A percentile compares a stretch with the other conserved stretches of the same genome.
phyloP scores from a whole-genome alignment of 306 rosid species.

The Prunus salicina region DNA sequence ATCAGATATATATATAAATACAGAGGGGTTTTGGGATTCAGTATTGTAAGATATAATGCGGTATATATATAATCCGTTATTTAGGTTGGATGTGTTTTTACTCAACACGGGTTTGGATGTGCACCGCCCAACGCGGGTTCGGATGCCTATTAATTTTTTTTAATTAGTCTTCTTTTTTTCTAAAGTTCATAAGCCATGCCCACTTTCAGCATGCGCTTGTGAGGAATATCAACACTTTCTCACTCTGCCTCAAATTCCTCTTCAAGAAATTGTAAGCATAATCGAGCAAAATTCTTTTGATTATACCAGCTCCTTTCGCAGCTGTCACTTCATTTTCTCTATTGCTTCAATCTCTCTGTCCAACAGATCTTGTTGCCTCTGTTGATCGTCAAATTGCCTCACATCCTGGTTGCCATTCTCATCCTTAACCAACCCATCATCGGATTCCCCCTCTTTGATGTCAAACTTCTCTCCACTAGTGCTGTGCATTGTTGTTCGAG shows the following conservation, averaged over 20 bases:
- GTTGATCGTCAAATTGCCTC: not conserved
- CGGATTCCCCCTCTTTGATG: not conserved
- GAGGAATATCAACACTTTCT: slow-evolving; percentile 61
- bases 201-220: slow-evolving; percentile 61
- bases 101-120: too few species aligned
- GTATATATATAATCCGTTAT: too few species aligned
- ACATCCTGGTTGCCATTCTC: slow-evolving; percentile 6
- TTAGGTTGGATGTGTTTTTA: too few species aligned
- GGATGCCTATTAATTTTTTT: too few species aligned
- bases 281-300: slow-evolving; percentile 49
- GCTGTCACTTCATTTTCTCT: slow-evolving; percentile 68
- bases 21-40: too few species aligned
- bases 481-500: not conserved
- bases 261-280: slow-evolving; percentile 56
- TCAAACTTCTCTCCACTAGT: not conserved
- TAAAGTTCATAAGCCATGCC: slow-evolving; percentile 70
- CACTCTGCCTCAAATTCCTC: slow-evolving; percentile 56
- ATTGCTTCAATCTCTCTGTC: slow-evolving; percentile 30
- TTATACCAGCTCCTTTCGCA: slow-evolving; percentile 33
- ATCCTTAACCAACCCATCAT: not conserved
- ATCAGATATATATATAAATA: too few species aligned
- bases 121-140: too few species aligned
- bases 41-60: too few species aligned
- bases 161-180: too few species aligned
- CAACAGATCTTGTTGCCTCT: slow-evolving; percentile 1